A percentile compares a stretch with the other conserved stretches of the same genome.
phyloP scores from a whole-genome alignment of 345 rosid genomes.

The Murraya paniculata region DNA sequence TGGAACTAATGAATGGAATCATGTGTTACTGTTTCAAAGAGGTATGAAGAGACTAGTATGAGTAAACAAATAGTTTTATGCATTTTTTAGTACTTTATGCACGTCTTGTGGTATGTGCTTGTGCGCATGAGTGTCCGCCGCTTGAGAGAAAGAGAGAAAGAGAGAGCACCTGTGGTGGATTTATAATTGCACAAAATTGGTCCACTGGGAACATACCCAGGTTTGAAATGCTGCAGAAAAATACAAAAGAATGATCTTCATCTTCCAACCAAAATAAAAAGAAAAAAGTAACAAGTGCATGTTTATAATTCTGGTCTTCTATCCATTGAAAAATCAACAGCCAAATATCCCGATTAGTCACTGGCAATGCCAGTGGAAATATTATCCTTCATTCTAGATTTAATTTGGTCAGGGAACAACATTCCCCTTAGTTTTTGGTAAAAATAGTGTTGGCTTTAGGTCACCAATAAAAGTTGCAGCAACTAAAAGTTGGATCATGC shows the following conservation, averaged over 20 bases:
- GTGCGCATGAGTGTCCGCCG: background rate
- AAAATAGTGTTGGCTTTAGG: background rate
- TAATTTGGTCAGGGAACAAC: background rate
- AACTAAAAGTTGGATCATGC: background rate
- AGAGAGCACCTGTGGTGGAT: conserved; percentile 85
- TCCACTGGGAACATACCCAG: conserved; percentile 98
- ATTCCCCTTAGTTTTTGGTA: background rate
- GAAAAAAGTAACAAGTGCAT: background rate
- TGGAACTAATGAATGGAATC: background rate
- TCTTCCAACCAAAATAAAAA: conserved; percentile 3
- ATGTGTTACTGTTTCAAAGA: background rate
- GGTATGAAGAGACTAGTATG: background rate
- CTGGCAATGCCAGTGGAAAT: background rate
- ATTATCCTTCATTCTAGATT: background rate
- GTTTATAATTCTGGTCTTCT: background rate
- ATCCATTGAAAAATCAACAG: background rate
- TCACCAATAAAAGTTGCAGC: background rate
- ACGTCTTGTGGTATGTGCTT: background rate
- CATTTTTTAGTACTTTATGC: background rate
- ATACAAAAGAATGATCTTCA: background rate
- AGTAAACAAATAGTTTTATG: background rate
- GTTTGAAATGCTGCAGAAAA: conserved; percentile 85
- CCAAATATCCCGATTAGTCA: background rate
- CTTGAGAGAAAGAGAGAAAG: conserved; percentile 12
- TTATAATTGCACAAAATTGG: conserved; percentile 90